Percentiles rank a stretch among this genome's conserved stretches.
phyloP scores from a whole-genome alignment of 192 early-diverging fungal genomes.

The Coemansia sp. region DNA sequence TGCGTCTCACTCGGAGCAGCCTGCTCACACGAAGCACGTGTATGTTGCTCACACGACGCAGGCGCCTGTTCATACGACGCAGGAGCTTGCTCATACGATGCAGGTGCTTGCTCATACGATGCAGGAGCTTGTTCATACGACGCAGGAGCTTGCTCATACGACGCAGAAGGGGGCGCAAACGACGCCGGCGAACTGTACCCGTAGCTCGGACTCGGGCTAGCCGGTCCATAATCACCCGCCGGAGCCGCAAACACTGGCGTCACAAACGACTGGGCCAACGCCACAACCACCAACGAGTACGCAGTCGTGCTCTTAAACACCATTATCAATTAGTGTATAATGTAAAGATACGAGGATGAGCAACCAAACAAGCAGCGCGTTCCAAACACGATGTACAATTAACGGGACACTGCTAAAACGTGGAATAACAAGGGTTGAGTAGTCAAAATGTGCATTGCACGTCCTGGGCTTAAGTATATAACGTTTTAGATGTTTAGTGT shows the following conservation, averaged over 20 bases:
- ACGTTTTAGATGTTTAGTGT: no score
- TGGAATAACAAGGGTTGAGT: no score
- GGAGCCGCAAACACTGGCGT: neutral
- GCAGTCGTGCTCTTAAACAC: conserved; percentile 30
- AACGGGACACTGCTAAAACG: no score
- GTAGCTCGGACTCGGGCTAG: neutral
- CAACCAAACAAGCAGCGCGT: neutral
- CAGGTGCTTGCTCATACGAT: neutral
- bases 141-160: neutral
- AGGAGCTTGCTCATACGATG: neutral
- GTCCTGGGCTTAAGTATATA: no score
- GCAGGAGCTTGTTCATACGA: neutral
- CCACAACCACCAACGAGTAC: conserved; percentile 35
- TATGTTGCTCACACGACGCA: neutral
- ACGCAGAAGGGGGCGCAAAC: conserved; percentile 3
- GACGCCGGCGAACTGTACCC: neutral
- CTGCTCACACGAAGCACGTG: neutral
- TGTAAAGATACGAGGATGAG: neutral
- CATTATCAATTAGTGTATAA: conserved; percentile 15
- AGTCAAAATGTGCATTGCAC: no score
- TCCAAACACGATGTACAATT: no score
- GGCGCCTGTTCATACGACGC: neutral
- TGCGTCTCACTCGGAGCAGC: neutral
- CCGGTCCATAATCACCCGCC: neutral
- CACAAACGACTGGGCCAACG: conserved; percentile 27